phyloP scores from a whole-genome alignment of 1,139 yeast genomes.

The Suhomyces kunorum region DNA sequence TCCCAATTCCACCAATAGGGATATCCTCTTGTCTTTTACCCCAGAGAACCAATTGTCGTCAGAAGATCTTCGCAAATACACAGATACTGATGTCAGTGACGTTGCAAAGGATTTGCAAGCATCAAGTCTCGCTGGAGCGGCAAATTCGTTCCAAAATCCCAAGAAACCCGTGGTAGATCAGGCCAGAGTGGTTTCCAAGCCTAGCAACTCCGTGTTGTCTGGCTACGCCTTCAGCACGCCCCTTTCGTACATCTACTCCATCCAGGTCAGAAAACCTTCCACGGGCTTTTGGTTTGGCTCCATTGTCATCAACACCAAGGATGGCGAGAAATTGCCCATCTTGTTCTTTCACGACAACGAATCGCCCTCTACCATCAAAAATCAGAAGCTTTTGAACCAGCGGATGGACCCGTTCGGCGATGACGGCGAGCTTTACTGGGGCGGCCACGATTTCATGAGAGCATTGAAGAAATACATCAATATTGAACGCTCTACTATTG shows the following conservation, averaged over 20 bases:
- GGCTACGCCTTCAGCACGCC: constrained; percentile 68
- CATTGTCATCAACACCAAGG: constrained; percentile 66
- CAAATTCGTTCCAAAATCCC: constrained; percentile 1
- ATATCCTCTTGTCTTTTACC: constrained; percentile 69
- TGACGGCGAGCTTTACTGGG: constrained; percentile 76
- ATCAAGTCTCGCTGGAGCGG: constrained; percentile 17
- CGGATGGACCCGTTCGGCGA: constrained; percentile 75
- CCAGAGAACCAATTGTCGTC: constrained; percentile 60
- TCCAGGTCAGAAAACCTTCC: constrained; percentile 82
- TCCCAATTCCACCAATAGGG: constrained; percentile 54
- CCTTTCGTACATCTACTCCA: constrained; percentile 64
- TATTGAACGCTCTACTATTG: constrained; percentile 68
- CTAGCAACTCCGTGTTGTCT: constrained; percentile 52
- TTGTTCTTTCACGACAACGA: constrained; percentile 92
- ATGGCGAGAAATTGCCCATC: constrained; percentile 73
- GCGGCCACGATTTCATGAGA: constrained; percentile 76
- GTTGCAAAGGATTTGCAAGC: constrained; percentile 22
- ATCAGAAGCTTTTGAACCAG: constrained; percentile 58
- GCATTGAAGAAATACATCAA: constrained; percentile 56
- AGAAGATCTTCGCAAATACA: constrained; percentile 52
- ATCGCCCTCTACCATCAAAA: constrained; percentile 68
- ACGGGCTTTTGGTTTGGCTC: constrained; percentile 94
- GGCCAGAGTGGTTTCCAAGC: constrained; percentile 46
- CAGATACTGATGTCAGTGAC: constrained; percentile 53
- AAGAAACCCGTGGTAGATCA: neutral